These are phyloP conservation scores for Xylaria acuta DNA, from an alignment of 495 filamentous ascomycete species.

Conservation along the genomic window DNA sequence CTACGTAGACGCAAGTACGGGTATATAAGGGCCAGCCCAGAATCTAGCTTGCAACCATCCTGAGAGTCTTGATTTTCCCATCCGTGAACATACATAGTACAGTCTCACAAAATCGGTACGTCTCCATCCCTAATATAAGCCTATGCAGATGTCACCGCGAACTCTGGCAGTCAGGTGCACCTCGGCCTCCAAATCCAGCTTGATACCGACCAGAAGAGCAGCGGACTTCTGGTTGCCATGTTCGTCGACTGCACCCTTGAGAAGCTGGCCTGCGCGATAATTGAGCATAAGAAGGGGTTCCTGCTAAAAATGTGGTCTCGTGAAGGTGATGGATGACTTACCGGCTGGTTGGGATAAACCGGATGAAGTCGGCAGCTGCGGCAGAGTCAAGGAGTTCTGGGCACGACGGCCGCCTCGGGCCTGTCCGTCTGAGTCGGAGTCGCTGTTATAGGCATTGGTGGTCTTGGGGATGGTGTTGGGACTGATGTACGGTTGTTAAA, in stretches of 20 bases:
- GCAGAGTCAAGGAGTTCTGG: constrained; percentile 37
- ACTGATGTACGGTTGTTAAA: constrained; percentile 25
- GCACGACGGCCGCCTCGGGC: constrained; percentile 37
- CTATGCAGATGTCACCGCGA: constrained; percentile 51
- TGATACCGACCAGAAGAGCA: constrained; percentile 53
- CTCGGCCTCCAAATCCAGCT: constrained; percentile 55
- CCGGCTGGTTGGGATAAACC: constrained; percentile 49
- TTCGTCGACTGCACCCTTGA: constrained; percentile 51
- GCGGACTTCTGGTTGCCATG: constrained; percentile 51
- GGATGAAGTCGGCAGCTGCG: constrained; percentile 45
- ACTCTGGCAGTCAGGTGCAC: constrained; percentile 55
- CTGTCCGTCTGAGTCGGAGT: constrained; percentile 39
- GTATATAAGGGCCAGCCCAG: constrained; percentile 22
- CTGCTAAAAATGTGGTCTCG: not conserved
- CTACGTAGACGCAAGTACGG: constrained; percentile 5
- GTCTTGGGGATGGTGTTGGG: constrained; percentile 37
- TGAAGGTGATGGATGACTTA: constrained; percentile 25
- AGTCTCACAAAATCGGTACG: not conserved
- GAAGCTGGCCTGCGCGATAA: constrained; percentile 37
- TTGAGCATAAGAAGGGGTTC: not conserved
- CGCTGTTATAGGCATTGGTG: constrained; percentile 41
- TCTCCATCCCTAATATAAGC: constrained; percentile 36
- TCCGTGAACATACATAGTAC: constrained; percentile 7
- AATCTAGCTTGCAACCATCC: constrained; percentile 17
- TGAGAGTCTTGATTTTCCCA: constrained; percentile 6